Conservation (phyloP, 305 asterid genomes). For the Fraxinus latifolia region DNA sequence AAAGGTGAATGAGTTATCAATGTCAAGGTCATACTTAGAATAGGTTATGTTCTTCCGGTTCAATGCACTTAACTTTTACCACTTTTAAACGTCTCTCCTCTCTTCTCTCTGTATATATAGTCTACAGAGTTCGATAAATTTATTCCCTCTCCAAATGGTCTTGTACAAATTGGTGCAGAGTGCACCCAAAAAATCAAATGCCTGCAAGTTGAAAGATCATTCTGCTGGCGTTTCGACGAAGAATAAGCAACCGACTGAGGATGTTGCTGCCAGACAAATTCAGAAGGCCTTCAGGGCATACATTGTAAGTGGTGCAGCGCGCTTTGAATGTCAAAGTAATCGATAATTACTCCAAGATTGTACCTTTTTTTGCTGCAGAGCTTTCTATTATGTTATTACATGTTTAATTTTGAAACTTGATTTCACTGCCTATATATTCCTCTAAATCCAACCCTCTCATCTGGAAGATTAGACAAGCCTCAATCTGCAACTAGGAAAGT, state of each 20-base stretch:
- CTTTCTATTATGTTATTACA: background rate
- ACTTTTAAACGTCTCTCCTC: background rate
- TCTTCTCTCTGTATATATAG: background rate
- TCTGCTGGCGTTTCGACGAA: slow-evolving; percentile 27
- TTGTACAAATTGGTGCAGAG: slow-evolving; percentile 19
- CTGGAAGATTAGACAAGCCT: background rate
- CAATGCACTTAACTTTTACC: background rate
- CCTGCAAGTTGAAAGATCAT: slow-evolving; percentile 5
- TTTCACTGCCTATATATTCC: background rate
- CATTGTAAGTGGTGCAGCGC: slow-evolving; percentile 14
- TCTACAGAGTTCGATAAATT: background rate
- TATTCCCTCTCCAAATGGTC: background rate
- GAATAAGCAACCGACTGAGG: slow-evolving; percentile 15
- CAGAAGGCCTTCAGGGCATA: slow-evolving; percentile 39
- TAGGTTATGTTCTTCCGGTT: background rate
- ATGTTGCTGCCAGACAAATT: slow-evolving; percentile 35
- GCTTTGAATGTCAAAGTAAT: background rate
- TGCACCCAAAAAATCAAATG: slow-evolving; percentile 23
- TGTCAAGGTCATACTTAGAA: background rate
- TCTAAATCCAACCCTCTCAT: background rate
- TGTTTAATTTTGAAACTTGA: background rate
- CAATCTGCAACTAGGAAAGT: background rate
- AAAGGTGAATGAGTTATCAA: background rate
- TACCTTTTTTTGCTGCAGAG: background rate
- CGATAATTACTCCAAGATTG: background rate